Conservation (phyloP, 768 basidiomycete genomes). For the Leucosporidium scottii region DNA sequence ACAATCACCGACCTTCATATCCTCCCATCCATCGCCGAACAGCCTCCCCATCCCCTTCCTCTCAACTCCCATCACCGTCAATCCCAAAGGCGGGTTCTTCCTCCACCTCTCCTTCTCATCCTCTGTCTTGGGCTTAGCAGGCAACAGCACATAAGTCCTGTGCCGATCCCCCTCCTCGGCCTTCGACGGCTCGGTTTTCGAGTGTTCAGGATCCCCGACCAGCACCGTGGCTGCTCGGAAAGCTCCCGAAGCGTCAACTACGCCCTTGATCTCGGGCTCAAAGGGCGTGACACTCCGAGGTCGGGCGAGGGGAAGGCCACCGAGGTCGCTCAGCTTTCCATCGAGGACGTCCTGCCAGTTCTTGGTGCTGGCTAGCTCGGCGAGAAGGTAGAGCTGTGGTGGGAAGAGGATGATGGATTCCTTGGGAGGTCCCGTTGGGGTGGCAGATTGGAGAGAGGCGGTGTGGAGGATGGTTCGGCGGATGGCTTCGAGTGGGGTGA, state of each 20-base stretch:
- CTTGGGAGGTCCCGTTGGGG: neutral
- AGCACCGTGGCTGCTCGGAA: conserved; percentile 14
- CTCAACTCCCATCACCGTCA: neutral
- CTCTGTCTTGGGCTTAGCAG: neutral
- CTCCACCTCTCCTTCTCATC: neutral
- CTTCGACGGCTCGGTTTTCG: neutral
- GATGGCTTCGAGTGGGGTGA: conserved; percentile 26
- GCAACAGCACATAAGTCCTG: conserved; percentile 22
- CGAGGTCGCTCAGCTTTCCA: neutral
- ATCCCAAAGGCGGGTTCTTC: neutral
- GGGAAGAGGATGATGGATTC: conserved; percentile 32
- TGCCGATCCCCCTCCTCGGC: neutral
- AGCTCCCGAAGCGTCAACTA: neutral
- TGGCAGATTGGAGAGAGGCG: neutral
- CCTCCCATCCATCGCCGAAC: conserved; percentile 21
- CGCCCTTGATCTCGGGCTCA: conserved; percentile 1
- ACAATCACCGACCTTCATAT: conserved; percentile 24
- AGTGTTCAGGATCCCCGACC: conserved; percentile 19
- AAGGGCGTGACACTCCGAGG: neutral
- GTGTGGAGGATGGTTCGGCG: conserved; percentile 18
- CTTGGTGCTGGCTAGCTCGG: conserved; percentile 24
- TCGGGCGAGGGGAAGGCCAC: neutral
- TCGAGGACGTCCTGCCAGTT: neutral
- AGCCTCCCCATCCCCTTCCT: neutral
- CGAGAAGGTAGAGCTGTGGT: conserved; percentile 34